Percentiles rank a stretch among this genome's conserved stretches.
Conservation (phyloP, 2,329 filamentous ascomycete genomes). For the Nigrospora sphaerica region DNA sequence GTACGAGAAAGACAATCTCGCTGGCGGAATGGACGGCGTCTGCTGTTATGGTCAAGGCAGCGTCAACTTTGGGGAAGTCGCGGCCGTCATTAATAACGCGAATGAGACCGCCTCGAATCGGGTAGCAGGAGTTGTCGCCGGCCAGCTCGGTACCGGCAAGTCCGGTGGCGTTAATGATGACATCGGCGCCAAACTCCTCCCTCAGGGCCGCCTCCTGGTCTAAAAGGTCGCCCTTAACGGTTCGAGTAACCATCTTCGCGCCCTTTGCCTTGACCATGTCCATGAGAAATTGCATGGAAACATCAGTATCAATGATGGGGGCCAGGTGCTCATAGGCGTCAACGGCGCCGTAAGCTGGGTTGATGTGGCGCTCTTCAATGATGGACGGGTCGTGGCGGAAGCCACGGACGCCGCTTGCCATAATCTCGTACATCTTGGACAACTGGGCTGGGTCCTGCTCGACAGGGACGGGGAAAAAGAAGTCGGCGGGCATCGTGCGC, state of each 20-base stretch:
- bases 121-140: slow-evolving; percentile 29
- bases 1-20: slow-evolving; percentile 35
- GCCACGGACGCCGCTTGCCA: slow-evolving; percentile 22
- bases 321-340: slow-evolving; percentile 36
- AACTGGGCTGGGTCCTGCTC: slow-evolving; percentile 24
- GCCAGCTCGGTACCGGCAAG: slow-evolving; percentile 26
- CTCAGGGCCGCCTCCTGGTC: slow-evolving; percentile 25
- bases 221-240: slow-evolving; percentile 26
- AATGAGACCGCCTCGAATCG: slow-evolving; percentile 33
- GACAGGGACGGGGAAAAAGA: slow-evolving; percentile 29
- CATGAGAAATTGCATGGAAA: slow-evolving; percentile 32
- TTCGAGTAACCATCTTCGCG: slow-evolving; percentile 26
- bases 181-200: slow-evolving; percentile 26
- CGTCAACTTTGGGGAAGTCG: slow-evolving; percentile 30
- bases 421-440: slow-evolving; percentile 31
- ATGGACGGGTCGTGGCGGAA: slow-evolving; percentile 26
- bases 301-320: slow-evolving; percentile 38
- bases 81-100: slow-evolving; percentile 37
- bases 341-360: slow-evolving; percentile 21
- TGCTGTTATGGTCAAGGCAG: slow-evolving; percentile 31
- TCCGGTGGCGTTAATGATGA: slow-evolving; percentile 35
- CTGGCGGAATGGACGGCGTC: slow-evolving; percentile 23
- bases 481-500: slow-evolving; percentile 27
- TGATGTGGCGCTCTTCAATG: slow-evolving; percentile 24
- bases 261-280: slow-evolving; percentile 32